A percentile compares a stretch with the other conserved stretches of the same genome.
These are phyloP conservation scores for Boletus vermiculosoides DNA, from an alignment of 768 basidiomycete species.

Conservation along the genomic window DNA sequence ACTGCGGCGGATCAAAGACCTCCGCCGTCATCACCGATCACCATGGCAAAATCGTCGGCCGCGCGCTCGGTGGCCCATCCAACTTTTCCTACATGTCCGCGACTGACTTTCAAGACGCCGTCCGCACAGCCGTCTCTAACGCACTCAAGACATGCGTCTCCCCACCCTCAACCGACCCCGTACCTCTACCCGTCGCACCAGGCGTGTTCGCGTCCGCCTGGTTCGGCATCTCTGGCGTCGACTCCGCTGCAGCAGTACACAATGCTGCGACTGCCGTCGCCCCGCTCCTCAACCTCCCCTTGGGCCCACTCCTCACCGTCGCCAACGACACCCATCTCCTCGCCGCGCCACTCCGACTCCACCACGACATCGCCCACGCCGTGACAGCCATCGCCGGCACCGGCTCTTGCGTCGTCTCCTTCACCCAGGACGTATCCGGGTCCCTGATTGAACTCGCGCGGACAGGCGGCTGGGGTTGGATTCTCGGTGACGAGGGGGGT, in stretches of 20 bases:
- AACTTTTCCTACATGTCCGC: constrained; percentile 80
- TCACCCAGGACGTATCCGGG: constrained; percentile 42
- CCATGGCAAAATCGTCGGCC: constrained; percentile 60
- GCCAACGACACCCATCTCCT: constrained; percentile 86
- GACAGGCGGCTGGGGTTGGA: constrained; percentile 82
- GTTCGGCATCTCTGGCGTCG: constrained; percentile 83
- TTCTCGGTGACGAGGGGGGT: constrained; percentile 81
- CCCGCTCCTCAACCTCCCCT: constrained; percentile 54
- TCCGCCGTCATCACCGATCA: constrained; percentile 64
- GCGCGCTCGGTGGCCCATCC: constrained; percentile 73
- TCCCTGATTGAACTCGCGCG: constrained; percentile 63
- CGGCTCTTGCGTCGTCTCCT: constrained; percentile 73
- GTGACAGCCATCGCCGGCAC: constrained; percentile 81
- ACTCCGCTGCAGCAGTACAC: constrained; percentile 62
- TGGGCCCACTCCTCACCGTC: constrained; percentile 54
- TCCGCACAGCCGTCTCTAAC: constrained; percentile 49
- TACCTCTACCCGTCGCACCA: constrained; percentile 39
- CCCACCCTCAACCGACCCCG: constrained; percentile 36
- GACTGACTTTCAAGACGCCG: constrained; percentile 54
- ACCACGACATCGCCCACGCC: constrained; percentile 57
- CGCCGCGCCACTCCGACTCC: constrained; percentile 69
- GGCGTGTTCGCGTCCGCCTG: constrained; percentile 65
- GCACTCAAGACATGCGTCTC: constrained; percentile 52
- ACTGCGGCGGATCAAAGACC: constrained; percentile 90
- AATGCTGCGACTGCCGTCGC: constrained; percentile 56